Evolutionary conservation across 2,329 filamentous ascomycete genomes (phyloP).

Genomic region (Annulohypoxylon truncatum): DNA sequence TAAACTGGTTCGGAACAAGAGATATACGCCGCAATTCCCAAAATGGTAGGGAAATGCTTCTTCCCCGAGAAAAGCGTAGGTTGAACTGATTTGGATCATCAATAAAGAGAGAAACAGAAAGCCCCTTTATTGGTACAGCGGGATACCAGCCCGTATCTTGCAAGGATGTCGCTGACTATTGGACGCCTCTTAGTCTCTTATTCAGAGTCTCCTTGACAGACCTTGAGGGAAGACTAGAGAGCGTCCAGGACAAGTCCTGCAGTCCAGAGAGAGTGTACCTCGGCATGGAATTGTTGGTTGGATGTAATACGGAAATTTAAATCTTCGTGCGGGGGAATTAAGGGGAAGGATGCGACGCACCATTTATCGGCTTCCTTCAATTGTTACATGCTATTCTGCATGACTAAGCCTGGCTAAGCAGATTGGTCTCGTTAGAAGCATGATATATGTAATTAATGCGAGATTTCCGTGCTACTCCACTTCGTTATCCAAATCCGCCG

Average conservation of each 20-base stretch:
- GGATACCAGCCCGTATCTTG: background rate
- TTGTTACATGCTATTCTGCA: background rate
- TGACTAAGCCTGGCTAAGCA: background rate
- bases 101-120: background rate
- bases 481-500: constrained; percentile 10
- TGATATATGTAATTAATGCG: background rate
- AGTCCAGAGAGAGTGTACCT: background rate
- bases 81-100: background rate
- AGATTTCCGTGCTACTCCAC: constrained; percentile 23
- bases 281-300: background rate
- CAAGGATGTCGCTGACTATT: background rate
- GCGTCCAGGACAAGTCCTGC: background rate
- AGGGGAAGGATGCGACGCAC: background rate
- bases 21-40: background rate
- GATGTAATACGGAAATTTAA: constrained; percentile 28
- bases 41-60: background rate
- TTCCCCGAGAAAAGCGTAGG: background rate
- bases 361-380: background rate
- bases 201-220: background rate
- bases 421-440: background rate
- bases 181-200: background rate
- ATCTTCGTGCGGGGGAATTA: constrained; percentile 38
- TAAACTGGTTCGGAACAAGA: background rate
- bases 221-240: background rate
- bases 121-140: constrained; percentile 4